Evolutionary conservation across 208 protist species (phyloP).

Genomic region (Leishmania major): DNA sequence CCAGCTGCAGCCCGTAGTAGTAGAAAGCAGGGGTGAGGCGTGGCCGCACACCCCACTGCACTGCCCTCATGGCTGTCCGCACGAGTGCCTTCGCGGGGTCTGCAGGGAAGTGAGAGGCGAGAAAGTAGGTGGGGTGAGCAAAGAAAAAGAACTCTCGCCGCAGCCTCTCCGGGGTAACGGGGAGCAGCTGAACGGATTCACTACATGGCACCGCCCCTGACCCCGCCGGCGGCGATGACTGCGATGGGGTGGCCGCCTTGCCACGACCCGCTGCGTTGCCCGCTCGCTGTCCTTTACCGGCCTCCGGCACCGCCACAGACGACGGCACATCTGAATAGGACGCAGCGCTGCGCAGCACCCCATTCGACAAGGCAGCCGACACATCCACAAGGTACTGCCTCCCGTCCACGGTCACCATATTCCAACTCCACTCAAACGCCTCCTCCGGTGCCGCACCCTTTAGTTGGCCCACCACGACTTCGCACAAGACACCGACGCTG

Average conservation of each 20-base stretch:
- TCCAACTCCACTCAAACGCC: constrained; percentile 74
- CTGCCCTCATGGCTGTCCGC: constrained; percentile 26
- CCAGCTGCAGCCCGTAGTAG: constrained; percentile 48
- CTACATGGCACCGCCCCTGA: not conserved
- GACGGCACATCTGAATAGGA: not conserved
- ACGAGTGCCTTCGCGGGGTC: constrained; percentile 47
- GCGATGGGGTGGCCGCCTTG: not conserved
- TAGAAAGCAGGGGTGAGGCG: constrained; percentile 72
- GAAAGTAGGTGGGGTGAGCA: constrained; percentile 59
- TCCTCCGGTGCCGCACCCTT: constrained; percentile 60
- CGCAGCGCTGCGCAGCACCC: constrained; percentile 27
- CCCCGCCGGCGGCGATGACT: not conserved
- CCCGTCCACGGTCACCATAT: constrained; percentile 54
- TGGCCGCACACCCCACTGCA: constrained; percentile 60
- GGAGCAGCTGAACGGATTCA: constrained; percentile 7
- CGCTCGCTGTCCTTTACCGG: not conserved
- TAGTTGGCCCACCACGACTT: constrained; percentile 62
- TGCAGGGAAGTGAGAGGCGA: constrained; percentile 62
- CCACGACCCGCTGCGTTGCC: not conserved
- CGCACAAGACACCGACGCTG: constrained; percentile 37
- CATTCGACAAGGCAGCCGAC: constrained; percentile 42
- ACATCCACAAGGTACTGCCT: constrained; percentile 67
- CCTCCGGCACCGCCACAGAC: not conserved
- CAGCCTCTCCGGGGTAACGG: constrained; percentile 21
- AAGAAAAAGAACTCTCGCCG: constrained; percentile 79